phyloP scores from a whole-genome alignment of 2,329 filamentous ascomycete species.

The Dendryphion nanum region DNA sequence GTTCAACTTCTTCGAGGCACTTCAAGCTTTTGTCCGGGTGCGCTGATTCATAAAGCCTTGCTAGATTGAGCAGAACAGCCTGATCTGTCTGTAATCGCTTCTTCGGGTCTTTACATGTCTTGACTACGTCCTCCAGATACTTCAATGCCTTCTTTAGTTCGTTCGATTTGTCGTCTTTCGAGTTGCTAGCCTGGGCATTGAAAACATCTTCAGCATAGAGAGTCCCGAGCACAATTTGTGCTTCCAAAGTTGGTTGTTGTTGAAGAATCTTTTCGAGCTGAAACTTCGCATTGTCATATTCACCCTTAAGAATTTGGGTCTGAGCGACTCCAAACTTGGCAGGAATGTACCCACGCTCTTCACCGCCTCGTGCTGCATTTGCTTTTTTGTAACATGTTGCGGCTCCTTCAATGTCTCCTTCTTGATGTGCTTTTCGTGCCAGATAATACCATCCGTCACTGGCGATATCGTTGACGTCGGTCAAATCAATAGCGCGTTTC shows the following conservation, averaged over 20 bases:
- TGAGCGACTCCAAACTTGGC: conserved; percentile 95
- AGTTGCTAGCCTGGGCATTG: conserved; percentile 65
- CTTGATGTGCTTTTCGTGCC: conserved; percentile 85
- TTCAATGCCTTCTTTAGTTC: conserved; percentile 84
- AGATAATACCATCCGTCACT: conserved; percentile 98
- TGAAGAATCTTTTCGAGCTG: conserved; percentile 92
- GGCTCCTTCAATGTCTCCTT: conserved; percentile 71
- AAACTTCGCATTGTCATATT: conserved; percentile 89
- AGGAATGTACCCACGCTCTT: conserved; percentile 87
- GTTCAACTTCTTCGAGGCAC: conserved; percentile 87
- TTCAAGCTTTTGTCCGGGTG: conserved; percentile 87
- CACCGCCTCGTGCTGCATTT: conserved; percentile 85
- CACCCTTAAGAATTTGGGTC: conserved; percentile 77
- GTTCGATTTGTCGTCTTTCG: conserved; percentile 81
- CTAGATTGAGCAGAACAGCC: conserved; percentile 85
- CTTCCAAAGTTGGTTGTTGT: conserved; percentile 77
- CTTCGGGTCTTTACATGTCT: conserved; percentile 90
- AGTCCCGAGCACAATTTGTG: conserved; percentile 87
- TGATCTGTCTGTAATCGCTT: conserved; percentile 78
- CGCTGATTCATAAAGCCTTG: conserved; percentile 83
- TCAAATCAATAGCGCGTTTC: conserved; percentile 90
- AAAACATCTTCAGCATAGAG: conserved; percentile 95
- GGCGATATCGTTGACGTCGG: conserved; percentile 92
- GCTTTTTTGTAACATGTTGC: conserved; percentile 85
- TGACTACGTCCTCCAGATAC: conserved; percentile 79